Percentiles rank a stretch among this genome's conserved stretches.
Conservation (phyloP, 73 alveolate genomes). For the Breviolum minutum region DNA sequence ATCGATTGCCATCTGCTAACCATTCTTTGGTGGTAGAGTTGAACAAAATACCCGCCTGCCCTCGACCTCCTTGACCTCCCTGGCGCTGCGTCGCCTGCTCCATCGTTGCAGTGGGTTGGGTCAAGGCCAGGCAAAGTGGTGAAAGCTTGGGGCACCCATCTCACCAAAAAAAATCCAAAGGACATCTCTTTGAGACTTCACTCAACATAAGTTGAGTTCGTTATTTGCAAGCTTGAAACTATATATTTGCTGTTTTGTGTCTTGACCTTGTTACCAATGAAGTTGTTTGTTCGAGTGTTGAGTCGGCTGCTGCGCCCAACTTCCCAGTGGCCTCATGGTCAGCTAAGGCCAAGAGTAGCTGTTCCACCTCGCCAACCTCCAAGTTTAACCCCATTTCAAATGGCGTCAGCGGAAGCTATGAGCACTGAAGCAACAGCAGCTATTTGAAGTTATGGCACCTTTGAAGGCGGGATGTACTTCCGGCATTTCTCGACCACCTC, state of each 20-base stretch:
- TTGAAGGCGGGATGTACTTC: constrained; percentile 84
- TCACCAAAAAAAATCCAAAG: background rate
- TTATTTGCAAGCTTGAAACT: too few relatives aligned
- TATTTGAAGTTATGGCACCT: background rate
- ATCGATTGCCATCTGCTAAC: too few relatives aligned
- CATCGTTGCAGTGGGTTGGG: background rate
- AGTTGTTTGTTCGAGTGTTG: too few relatives aligned
- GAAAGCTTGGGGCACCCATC: too few relatives aligned
- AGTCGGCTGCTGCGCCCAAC: too few relatives aligned
- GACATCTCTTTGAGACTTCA: too few relatives aligned
- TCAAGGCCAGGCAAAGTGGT: too few relatives aligned
- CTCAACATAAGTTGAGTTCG: too few relatives aligned
- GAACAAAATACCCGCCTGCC: constrained; percentile 11
- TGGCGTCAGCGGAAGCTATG: background rate
- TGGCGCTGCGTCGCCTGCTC: constrained; percentile 34
- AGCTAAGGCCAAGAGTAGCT: constrained; percentile 64
- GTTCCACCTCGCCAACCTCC: constrained; percentile 88
- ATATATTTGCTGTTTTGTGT: too few relatives aligned
- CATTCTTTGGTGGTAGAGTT: too few relatives aligned
- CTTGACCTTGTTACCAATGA: too few relatives aligned
- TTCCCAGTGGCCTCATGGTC: constrained; percentile 50
- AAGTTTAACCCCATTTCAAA: background rate
- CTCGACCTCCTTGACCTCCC: background rate
- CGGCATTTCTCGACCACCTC: constrained; percentile 77
- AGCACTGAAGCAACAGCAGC: background rate